Evolutionary conservation across 2,329 filamentous ascomycete genomes (phyloP).

Genomic region (Pyricularia pennisetigena): DNA sequence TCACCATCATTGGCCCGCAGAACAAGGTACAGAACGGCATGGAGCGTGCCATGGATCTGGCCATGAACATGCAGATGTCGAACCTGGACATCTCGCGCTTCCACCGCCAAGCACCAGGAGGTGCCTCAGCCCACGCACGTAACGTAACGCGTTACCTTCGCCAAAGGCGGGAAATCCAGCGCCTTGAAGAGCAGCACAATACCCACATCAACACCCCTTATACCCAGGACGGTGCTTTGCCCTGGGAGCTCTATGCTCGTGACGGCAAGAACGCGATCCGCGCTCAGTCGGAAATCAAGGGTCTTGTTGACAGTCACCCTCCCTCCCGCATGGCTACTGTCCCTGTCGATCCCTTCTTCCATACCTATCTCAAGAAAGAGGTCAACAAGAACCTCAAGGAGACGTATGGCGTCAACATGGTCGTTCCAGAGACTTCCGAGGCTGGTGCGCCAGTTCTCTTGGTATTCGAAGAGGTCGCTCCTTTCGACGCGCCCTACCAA

Average conservation of each 20-base stretch:
- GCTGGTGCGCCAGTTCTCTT: constrained; percentile 54
- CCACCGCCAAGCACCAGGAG: constrained; percentile 62
- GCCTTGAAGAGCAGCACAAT: constrained; percentile 70
- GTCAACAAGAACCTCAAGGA: constrained; percentile 54
- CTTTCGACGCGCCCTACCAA: constrained; percentile 35
- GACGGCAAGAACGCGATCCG: constrained; percentile 76
- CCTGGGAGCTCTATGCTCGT: constrained; percentile 82
- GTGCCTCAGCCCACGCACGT: constrained; percentile 69
- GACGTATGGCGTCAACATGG: constrained; percentile 62
- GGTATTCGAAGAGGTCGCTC: constrained; percentile 44
- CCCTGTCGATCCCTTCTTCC: constrained; percentile 68
- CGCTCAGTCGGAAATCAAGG: constrained; percentile 65
- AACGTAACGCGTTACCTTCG: constrained; percentile 83
- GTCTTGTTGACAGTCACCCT: constrained; percentile 63
- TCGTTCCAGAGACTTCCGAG: constrained; percentile 57
- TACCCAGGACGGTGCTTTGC: constrained; percentile 57
- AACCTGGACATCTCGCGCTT: constrained; percentile 75
- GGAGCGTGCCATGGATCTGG: constrained; percentile 79
- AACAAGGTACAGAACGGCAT: constrained; percentile 65
- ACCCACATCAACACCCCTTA: constrained; percentile 81
- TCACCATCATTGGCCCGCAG: constrained; percentile 75
- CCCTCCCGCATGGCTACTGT: constrained; percentile 60
- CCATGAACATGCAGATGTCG: constrained; percentile 75
- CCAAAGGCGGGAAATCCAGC: constrained; percentile 70
- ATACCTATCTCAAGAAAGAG: constrained; percentile 58